Conservation (phyloP, 2,329 filamentous ascomycete genomes). For the Colletotrichum simmondsii region DNA sequence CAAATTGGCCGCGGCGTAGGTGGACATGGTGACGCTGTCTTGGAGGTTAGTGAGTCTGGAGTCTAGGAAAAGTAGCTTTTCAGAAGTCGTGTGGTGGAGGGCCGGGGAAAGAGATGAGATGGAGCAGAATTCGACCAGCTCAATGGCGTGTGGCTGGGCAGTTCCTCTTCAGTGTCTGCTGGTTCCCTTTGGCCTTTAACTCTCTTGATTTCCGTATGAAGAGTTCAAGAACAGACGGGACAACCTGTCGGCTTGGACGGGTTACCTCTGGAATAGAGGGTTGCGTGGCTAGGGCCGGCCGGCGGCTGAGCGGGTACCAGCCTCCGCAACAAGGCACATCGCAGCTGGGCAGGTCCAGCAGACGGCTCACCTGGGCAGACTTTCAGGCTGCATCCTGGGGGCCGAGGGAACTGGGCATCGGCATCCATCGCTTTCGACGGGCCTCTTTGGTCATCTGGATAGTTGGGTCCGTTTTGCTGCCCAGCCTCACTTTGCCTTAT, state of each 20-base stretch:
- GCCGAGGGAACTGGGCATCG: constrained; percentile 21
- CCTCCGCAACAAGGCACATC: constrained; percentile 27
- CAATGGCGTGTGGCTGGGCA: background rate
- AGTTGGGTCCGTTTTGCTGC: background rate
- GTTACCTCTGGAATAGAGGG: constrained; percentile 2
- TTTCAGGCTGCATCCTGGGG: constrained; percentile 28
- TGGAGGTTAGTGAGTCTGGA: background rate
- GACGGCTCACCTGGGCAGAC: constrained; percentile 14
- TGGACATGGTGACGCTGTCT: constrained; percentile 2
- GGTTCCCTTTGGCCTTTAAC: background rate
- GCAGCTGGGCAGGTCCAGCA: constrained; percentile 15
- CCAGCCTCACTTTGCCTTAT: constrained; percentile 11
- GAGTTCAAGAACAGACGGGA: background rate
- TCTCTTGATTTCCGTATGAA: background rate
- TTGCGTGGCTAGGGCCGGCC: background rate
- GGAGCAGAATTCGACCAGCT: constrained; percentile 3
- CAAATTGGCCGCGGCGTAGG: background rate
- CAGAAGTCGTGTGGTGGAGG: background rate
- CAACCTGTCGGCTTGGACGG: constrained; percentile 6
- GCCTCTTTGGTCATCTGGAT: constrained; percentile 13
- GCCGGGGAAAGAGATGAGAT: constrained; percentile 1
- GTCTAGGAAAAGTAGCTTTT: background rate
- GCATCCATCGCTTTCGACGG: constrained; percentile 18
- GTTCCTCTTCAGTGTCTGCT: background rate
- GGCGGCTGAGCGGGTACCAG: constrained; percentile 26